Conservation (phyloP, 148 eudicot genomes). For the Chenopodium berlandieri region DNA sequence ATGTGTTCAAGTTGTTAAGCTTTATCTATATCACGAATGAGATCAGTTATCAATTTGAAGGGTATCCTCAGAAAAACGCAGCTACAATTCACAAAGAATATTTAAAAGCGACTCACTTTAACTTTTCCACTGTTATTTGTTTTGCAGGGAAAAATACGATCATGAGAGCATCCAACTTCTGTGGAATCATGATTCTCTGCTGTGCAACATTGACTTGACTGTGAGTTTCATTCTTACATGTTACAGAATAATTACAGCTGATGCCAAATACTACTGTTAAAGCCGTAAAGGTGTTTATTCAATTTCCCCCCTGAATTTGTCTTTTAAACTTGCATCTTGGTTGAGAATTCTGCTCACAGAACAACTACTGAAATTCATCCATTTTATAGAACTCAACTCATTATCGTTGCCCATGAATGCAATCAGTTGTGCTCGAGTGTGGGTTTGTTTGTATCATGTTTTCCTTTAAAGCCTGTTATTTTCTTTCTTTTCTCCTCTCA, state of each 20-base stretch:
- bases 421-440: neutral
- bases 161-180: slow-evolving; percentile 54
- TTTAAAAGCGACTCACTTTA: slow-evolving; percentile 6
- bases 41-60: neutral
- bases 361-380: neutral
- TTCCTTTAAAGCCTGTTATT: neutral
- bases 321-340: neutral
- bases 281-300: neutral
- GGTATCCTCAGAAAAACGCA: neutral
- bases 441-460: neutral
- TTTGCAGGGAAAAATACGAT: slow-evolving; percentile 64
- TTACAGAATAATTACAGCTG: neutral
- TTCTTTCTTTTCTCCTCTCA: neutral
- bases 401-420: neutral
- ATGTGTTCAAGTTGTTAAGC: neutral
- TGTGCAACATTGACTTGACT: slow-evolving; percentile 55
- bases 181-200: slow-evolving; percentile 63
- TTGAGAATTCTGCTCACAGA: slow-evolving; percentile 5
- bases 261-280: slow-evolving; percentile 4
- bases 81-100: neutral
- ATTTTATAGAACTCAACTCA: neutral
- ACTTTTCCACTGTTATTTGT: slow-evolving; percentile 14
- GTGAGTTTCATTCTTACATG: slow-evolving; percentile 47
- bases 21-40: neutral
- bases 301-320: neutral